phyloP scores from a whole-genome alignment of 2,329 filamentous ascomycete species.

The Tympanopsis confertula region DNA sequence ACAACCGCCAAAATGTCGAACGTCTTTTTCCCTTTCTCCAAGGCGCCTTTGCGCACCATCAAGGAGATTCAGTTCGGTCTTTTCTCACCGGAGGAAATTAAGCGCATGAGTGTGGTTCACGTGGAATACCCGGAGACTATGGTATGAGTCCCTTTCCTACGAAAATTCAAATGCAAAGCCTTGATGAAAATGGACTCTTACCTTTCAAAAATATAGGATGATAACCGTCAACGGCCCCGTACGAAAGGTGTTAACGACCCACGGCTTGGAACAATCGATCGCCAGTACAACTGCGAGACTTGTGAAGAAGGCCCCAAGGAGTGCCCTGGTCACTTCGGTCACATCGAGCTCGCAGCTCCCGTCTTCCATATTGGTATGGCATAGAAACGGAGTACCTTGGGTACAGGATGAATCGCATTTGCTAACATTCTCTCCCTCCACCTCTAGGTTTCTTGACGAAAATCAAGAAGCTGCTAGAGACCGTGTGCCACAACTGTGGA shows the following conservation, averaged over 20 bases:
- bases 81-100: slow-evolving; percentile 95
- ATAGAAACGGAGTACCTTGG: neutral
- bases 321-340: slow-evolving; percentile 95
- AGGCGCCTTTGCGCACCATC: slow-evolving; percentile 91
- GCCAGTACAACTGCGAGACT: slow-evolving; percentile 88
- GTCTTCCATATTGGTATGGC: slow-evolving; percentile 57
- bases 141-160: neutral
- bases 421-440: neutral
- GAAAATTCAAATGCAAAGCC: no score
- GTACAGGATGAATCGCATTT: neutral
- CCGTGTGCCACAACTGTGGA: slow-evolving; percentile 97
- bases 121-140: slow-evolving; percentile 98
- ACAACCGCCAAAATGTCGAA: slow-evolving; percentile 66
- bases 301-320: slow-evolving; percentile 92
- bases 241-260: slow-evolving; percentile 91
- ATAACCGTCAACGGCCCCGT: slow-evolving; percentile 80
- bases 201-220: no score
- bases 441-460: slow-evolving; percentile 84
- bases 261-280: slow-evolving; percentile 89
- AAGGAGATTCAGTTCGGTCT: slow-evolving; percentile 99
- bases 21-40: slow-evolving; percentile 79
- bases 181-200: no score
- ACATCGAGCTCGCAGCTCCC: slow-evolving; percentile 93
- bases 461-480: slow-evolving; percentile 98
- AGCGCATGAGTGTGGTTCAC: slow-evolving; percentile 93